phyloP scores from a whole-genome alignment of 495 filamentous ascomycete genomes.

The Rostrohypoxylon terebratum region DNA sequence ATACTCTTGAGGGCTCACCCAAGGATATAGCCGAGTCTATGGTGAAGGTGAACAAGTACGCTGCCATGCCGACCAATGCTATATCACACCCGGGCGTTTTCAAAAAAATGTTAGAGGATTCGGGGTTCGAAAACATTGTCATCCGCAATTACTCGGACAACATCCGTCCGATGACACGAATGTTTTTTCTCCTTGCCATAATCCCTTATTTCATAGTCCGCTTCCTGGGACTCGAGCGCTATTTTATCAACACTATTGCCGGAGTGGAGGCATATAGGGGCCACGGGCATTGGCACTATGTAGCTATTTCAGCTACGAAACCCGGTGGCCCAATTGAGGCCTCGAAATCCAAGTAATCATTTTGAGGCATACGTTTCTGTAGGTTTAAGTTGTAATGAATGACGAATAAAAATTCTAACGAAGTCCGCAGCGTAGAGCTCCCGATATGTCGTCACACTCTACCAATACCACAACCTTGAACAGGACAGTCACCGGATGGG shows the following conservation, averaged over 20 bases:
- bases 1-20: conserved; percentile 40
- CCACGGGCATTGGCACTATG: conserved; percentile 50
- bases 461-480: no score
- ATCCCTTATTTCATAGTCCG: conserved; percentile 65
- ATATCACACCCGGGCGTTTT: conserved; percentile 49
- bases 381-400: no score
- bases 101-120: conserved; percentile 57
- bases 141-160: conserved; percentile 62
- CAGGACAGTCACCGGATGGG: no score
- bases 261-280: conserved; percentile 57
- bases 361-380: no score
- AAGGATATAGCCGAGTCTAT: conserved; percentile 52
- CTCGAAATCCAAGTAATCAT: conserved; percentile 40
- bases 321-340: conserved; percentile 40
- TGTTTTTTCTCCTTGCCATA: conserved; percentile 64
- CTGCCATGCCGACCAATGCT: conserved; percentile 63
- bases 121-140: conserved; percentile 63
- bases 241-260: conserved; percentile 63
- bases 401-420: no score
- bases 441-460: no score
- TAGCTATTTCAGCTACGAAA: conserved; percentile 55
- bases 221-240: conserved; percentile 59
- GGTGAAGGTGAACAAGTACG: conserved; percentile 53
- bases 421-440: no score
- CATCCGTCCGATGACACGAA: conserved; percentile 62